Base-by-base conservation (phyloP, 305 asterid species). In the Plantago coronopus region DNA sequence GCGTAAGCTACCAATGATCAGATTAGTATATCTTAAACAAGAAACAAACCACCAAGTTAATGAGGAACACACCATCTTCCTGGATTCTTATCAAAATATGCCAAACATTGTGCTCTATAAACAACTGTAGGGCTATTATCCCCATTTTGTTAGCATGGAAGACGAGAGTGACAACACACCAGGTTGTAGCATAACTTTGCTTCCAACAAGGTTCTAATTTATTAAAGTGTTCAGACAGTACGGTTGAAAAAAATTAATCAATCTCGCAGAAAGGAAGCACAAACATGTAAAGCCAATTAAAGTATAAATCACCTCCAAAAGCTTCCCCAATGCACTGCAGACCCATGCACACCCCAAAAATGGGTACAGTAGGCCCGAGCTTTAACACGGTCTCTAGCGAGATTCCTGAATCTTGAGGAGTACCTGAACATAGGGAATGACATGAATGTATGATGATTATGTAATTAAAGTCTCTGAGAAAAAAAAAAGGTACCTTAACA, bases 251-350 rank as follows among this genome's bases (percentile, higher is more conserved):
- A 8, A 34, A 7, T 34, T 0, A 2, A 27, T 27, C 31, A 0
- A 34, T 9, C 40, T 34, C 12, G 40, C 40, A 9, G 40, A 34
- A 37, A 57, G 62, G 66, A 23, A 16, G 1, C 48, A 66, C 20
- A 34, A 16, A 59, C 27, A 51, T 57, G 38, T 23, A 27, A 40
- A 15, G 38, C 23, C 15, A 38, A 43, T 20, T 48, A 27, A 57
- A 54, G 59, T 1, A 54, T 69, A 37, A 57, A 70, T 50, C 75
- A 91, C 98, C 98, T 81, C 98, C 98, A 75, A 89, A 93, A n/a
- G 97, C 98, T 85, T 93, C 98, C 20, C 98, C 98, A 59, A 93
- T 93, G 88, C 98, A 93, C 73, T 93, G 98, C 81, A 93, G 76
- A 54, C 98, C 98, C 98, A 91, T 91, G 76, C 98, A 91, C 62